These are phyloP conservation scores for Podaxis sp. DNA, from an alignment of 768 basidiomycete species.

Conservation along the genomic window DNA sequence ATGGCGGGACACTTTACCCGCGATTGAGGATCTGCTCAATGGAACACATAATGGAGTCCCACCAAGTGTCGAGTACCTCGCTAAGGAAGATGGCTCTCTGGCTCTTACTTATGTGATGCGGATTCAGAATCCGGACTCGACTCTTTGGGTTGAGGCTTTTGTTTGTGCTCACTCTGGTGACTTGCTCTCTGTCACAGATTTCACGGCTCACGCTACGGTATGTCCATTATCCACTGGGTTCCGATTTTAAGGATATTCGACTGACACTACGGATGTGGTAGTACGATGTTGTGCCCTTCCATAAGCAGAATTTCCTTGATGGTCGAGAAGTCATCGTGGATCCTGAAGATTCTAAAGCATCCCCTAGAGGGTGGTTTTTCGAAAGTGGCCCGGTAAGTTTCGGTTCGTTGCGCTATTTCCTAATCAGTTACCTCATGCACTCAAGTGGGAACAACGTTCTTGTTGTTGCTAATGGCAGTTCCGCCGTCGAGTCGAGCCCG, in stretches of 20 bases:
- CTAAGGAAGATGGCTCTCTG: conserved; percentile 29
- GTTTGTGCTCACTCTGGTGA: conserved; percentile 48
- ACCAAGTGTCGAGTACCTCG: conserved; percentile 34
- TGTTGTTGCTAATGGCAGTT: neutral
- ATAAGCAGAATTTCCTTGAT: conserved; percentile 42
- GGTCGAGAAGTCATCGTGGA: conserved; percentile 42
- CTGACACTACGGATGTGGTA: conserved; percentile 11
- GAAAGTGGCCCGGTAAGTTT: no score
- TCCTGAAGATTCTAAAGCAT: conserved; percentile 45
- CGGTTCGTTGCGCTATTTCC: no score
- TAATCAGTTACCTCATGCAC: no score
- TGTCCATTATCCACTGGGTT: conserved; percentile 8
- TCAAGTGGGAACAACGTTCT: neutral
- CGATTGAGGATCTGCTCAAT: conserved; percentile 16
- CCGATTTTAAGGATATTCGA: neutral
- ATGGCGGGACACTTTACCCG: conserved; percentile 20
- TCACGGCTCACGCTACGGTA: conserved; percentile 39
- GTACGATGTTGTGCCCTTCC: conserved; percentile 43
- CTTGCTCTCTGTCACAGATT: conserved; percentile 46
- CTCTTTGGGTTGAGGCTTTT: conserved; percentile 53
- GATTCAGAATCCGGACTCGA: conserved; percentile 23
- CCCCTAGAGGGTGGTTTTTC: conserved; percentile 40
- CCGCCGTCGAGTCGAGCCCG: neutral
- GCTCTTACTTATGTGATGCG: conserved; percentile 34
- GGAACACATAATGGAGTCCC: conserved; percentile 32